Conservation (phyloP, 768 basidiomycete species). For the Calocybe cyanea region DNA sequence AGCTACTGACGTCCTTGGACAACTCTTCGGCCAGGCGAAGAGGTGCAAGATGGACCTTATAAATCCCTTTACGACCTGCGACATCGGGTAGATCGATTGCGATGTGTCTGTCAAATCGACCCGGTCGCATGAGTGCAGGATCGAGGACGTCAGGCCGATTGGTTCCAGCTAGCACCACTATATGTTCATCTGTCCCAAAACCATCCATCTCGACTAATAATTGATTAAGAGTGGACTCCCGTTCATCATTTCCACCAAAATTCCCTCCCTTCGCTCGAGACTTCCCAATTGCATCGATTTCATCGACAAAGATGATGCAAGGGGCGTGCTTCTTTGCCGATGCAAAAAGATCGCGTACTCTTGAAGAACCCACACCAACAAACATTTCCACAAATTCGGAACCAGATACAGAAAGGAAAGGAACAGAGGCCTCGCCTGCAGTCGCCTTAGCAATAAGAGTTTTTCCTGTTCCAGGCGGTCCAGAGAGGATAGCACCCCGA, state of each 20-base stretch:
- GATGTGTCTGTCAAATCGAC: constrained; percentile 96
- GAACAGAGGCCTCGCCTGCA: constrained; percentile 95
- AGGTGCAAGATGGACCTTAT: constrained; percentile 85
- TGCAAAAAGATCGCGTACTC: constrained; percentile 96
- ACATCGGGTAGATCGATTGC: constrained; percentile 94
- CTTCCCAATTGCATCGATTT: constrained; percentile 99
- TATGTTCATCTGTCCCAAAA: constrained; percentile 94
- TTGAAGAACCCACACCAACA: constrained; percentile 96
- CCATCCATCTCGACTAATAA: constrained; percentile 99
- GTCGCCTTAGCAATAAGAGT: constrained; percentile 97
- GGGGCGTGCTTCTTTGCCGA: constrained; percentile 98
- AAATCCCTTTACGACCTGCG: constrained; percentile 90
- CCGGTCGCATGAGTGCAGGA: constrained; percentile 91
- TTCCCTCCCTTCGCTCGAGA: constrained; percentile 78
- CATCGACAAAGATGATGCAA: constrained; percentile 98
- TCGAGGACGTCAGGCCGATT: constrained; percentile 97
- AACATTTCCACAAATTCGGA: constrained; percentile 99
- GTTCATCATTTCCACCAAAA: constrained; percentile 88
- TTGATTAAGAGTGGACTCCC: constrained; percentile 96
- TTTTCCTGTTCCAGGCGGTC: constrained; percentile 97
- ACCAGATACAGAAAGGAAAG: constrained; percentile 97
- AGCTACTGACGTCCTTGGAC: constrained; percentile 42
- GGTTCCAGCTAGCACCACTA: constrained; percentile 95
- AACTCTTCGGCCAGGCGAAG: constrained; percentile 63
- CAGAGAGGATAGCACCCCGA: constrained; percentile 90